Evolutionary conservation across 2,329 filamentous ascomycete species (phyloP), one percentile per base, ranked within the genome.

Genomic region (Talaromyces amestolkiae): DNA sequence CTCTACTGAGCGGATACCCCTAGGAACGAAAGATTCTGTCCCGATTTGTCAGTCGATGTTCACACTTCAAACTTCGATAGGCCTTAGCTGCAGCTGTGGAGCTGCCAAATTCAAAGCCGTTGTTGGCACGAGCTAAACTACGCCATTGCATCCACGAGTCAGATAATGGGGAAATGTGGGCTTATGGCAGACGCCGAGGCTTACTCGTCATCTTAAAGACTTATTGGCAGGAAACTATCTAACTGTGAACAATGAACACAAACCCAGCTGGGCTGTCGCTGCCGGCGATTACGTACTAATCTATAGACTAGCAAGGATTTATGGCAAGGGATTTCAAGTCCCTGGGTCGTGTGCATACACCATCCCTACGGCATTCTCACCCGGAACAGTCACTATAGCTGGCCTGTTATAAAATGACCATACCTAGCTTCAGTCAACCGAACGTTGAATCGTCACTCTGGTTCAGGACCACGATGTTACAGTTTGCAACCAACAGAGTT

Each of bases 81-180:
- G 31, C 27, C 31, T 24, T 60, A 37, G 41, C 43, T 24, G 58
- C 43, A 51, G 43, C 31, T 61, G 41, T 39, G 58, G 58, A 61
- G 10, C 58, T 61, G 43, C 24, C 58, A 37, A 15, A 37, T 24
- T 27, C n/a, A 56, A 35, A 22, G n/a, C 27, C 49, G 49, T 51
- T 53, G 31, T n/a, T 6, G 17, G 27, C 43, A 61, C 41, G 58
- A 33, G 31, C 31, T 61, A 37, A 47, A 37, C 19, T 35, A 33
- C 19, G 53, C 53, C 33, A 54, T 37, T 13, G 27, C 9, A 35
- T 35, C 51, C 51, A 19, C 31, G 24, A 53, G 24, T 37, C 53
- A 37, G 53, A 22, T 39, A 22, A 33, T 39, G 33, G 53, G 53
- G 33, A 22, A 56, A 37, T 56, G 53, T 22, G n/a, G 53, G 53